Conservation (phyloP, 805 yeast genomes). For the Kodamaea neixiangensis region DNA sequence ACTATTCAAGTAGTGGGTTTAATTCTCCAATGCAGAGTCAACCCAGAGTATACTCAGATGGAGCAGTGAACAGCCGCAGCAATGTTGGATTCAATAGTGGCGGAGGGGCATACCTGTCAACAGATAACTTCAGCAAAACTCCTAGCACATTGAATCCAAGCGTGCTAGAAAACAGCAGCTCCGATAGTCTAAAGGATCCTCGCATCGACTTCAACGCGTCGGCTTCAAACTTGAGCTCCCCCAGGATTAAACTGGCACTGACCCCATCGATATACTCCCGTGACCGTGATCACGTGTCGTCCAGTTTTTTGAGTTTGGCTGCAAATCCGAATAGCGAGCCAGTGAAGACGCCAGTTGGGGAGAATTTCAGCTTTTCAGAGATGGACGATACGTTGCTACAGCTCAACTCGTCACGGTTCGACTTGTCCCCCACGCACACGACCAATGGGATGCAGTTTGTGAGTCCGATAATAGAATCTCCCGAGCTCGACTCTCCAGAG, state of each 20-base stretch:
- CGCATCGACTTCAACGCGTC: background rate
- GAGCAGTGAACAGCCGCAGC: constrained; percentile 17
- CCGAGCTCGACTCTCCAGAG: constrained; percentile 12
- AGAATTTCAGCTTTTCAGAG: constrained; percentile 14
- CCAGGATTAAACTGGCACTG: background rate
- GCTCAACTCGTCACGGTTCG: constrained; percentile 9
- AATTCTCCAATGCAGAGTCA: constrained; percentile 1
- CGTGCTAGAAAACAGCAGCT: background rate
- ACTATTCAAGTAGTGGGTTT: constrained; percentile 1
- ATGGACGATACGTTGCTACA: constrained; percentile 25
- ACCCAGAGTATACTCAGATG: constrained; percentile 21
- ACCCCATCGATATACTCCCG: background rate
- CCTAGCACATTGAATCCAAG: background rate
- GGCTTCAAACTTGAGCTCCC: background rate
- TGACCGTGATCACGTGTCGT: background rate
- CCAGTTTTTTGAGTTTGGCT: background rate
- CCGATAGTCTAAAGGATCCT: background rate
- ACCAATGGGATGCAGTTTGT: constrained; percentile 11
- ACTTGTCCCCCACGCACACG: constrained; percentile 14
- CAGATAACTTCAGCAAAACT: background rate
- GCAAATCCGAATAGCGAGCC: background rate
- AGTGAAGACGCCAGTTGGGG: background rate
- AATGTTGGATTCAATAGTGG: background rate
- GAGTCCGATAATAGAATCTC: constrained; percentile 20
- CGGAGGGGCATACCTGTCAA: constrained; percentile 1